A percentile compares a stretch with the other conserved stretches of the same genome.
phyloP scores from a whole-genome alignment of 2,329 filamentous ascomycete species.

The Aureobasidium pullulans region DNA sequence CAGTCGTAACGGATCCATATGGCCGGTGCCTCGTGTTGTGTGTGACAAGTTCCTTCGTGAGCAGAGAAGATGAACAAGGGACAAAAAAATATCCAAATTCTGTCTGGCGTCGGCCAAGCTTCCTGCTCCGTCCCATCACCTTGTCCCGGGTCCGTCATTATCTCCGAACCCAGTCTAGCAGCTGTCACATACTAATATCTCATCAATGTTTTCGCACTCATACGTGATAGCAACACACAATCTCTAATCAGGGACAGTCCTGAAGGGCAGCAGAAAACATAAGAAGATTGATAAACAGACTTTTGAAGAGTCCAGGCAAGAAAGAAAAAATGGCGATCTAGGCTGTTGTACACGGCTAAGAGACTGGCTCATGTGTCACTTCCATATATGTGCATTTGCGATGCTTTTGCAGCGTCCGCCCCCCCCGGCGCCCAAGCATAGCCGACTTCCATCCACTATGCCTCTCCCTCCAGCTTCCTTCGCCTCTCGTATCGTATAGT shows the following conservation, averaged over 20 bases:
- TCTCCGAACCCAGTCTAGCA: no score
- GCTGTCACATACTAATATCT: no score
- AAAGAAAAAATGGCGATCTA: slow-evolving; percentile 12
- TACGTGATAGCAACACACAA: no score
- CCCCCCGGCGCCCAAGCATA: not conserved
- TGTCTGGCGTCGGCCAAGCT: no score
- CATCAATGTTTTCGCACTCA: not conserved
- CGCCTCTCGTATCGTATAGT: slow-evolving; percentile 3
- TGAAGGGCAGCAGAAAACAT: not conserved
- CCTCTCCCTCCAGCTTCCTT: not conserved
- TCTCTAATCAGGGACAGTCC: no score
- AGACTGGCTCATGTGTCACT: slow-evolving; percentile 7
- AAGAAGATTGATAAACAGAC: slow-evolving; percentile 1
- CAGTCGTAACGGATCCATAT: slow-evolving; percentile 11
- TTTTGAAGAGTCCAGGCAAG: slow-evolving; percentile 3
- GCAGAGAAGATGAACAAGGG: no score
- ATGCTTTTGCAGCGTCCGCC: slow-evolving; percentile 8
- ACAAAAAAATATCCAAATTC: not conserved
- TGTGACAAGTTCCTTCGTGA: no score
- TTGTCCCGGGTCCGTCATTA: no score
- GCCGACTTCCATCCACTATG: not conserved
- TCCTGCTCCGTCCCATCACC: no score
- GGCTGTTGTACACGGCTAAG: slow-evolving; percentile 13
- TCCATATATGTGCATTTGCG: slow-evolving; percentile 1
- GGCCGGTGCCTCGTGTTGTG: not conserved